Base-by-base conservation (phyloP, 176 grass and related monocot genomes). In the Alloteropsis semialata region DNA sequence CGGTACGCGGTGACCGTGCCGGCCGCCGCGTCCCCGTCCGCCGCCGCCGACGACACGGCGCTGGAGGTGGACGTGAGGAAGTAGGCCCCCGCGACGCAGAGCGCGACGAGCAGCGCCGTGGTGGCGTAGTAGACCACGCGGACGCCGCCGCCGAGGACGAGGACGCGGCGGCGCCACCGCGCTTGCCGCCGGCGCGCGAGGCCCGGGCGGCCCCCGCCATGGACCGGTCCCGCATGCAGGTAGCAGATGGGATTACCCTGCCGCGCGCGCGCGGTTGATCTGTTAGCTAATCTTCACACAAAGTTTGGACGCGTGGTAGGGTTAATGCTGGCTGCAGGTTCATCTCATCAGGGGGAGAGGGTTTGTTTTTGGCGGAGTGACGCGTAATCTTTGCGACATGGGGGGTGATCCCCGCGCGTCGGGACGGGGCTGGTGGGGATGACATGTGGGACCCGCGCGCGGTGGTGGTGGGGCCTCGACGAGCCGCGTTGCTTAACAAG, bases 61-160 rank as follows among this genome's bases (percentile, higher is more conserved):
- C 55, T 1, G 5, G 87, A 91, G 41, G 91, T 86, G 1, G 91
- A 92, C 21, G 90, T 86, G 48, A 96, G 87, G 57, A 99, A 89
- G 87, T 86, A 99, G 0, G 89, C 96, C 3, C 90, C 96, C 15
- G 91, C 85, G 67, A 95, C 59, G 79, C 96, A 98, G 18, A 95
- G 82, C 30, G 87, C 75, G 27, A 98, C 92, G 66, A 95, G 88
- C 42, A 98, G 38, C 8, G 71, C 92, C 19, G 93, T 95, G 4
- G 89, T 95, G 46, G 89, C 83, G 82, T 93, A 98, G 90, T 95
- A 98, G 24, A 88, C 85, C 75, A 91, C 59, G 87, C 86, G 1
- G 85, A 85, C 38, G 92, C 77, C 12, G 89, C 64, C 4, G 92
- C 59, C 12, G 87, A 44, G 18, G 89, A 75, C 15, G 84, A 74